phyloP scores from a whole-genome alignment of 2,329 filamentous ascomycete genomes.

The Thermothelomyces thermophilus region DNA sequence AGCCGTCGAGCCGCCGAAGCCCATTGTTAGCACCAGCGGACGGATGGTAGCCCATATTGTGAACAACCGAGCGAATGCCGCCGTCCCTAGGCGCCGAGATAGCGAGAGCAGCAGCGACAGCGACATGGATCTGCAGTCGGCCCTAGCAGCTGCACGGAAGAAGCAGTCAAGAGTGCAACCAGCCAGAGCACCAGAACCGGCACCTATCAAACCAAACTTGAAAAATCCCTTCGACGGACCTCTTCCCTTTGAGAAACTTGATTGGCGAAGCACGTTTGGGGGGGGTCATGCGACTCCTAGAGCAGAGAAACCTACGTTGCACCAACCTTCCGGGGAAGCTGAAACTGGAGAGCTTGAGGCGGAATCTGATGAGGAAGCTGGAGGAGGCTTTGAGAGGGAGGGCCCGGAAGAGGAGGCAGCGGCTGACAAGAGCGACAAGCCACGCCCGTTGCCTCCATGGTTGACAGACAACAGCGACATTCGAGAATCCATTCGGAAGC shows the following conservation, averaged over 20 bases:
- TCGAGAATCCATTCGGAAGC: slow-evolving; percentile 53
- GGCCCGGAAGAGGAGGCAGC: slow-evolving; percentile 21
- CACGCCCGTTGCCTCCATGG: slow-evolving; percentile 69
- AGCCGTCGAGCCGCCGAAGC: slow-evolving; percentile 44
- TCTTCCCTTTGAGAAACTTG: slow-evolving; percentile 83
- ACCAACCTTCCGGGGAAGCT: slow-evolving; percentile 15
- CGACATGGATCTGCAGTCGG: slow-evolving; percentile 73
- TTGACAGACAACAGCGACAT: slow-evolving; percentile 61
- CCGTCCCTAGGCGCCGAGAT: slow-evolving; percentile 41
- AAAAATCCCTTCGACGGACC: slow-evolving; percentile 68
- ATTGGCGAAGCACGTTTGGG: slow-evolving; percentile 58
- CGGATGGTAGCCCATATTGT: slow-evolving; percentile 66
- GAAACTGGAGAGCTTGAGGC: slow-evolving; percentile 26
- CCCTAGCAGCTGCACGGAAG: slow-evolving; percentile 64
- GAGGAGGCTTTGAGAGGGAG: slow-evolving; percentile 61
- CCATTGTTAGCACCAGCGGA: slow-evolving; percentile 45
- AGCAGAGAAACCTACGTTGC: slow-evolving; percentile 29
- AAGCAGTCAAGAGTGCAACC: slow-evolving; percentile 41
- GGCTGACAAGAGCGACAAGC: slow-evolving; percentile 34
- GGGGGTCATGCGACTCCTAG: slow-evolving; percentile 16
- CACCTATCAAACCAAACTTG: slow-evolving; percentile 42
- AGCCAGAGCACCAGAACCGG: slow-evolving; percentile 24
- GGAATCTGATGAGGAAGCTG: slow-evolving; percentile 46
- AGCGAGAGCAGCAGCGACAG: slow-evolving; percentile 58
- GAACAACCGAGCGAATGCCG: slow-evolving; percentile 64